Base-by-base conservation (phyloP, 2,329 filamentous ascomycete species). In the Xylaria sp. region DNA sequence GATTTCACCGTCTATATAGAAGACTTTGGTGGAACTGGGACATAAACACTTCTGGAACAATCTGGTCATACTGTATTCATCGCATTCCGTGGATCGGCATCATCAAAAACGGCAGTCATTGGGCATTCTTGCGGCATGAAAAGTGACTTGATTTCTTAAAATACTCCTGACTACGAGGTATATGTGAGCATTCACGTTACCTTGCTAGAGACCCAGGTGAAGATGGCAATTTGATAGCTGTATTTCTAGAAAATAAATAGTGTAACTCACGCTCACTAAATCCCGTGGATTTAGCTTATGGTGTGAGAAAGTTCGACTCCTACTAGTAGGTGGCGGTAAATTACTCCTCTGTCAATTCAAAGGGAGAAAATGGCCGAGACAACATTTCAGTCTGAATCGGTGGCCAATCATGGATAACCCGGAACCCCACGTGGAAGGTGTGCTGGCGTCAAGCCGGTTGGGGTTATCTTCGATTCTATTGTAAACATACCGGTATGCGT, bases 361-460 rank as follows among this genome's bases (percentile, higher is more conserved):
- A 23, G 34, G 32, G 51, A 57, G 52, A 46, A 41, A 41, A 50
- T 66, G 13, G 51, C 64, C 64, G 64, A 66, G 34, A 62, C 32
- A 20, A 18, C n/a, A 18, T 6, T 15, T 12, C 23, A 8, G n/a
- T 44, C n/a, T 23, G 20, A n/a, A n/a, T 46, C 7, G 51, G 56
- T 61, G 41, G 54, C 66, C 69, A 69, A 69, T 69, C 41, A 66
- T 18, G 7, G 28, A 55, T 41, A 20, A 54, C 48, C 20, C 20
- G 46, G 32, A 1, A 23, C 69, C 68, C 66, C 69, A 71, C 69
- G 69, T 71, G 69, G 46, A 56, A 50, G 39, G 9, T 13, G 20
- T 34, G 28, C 20, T 20, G 54, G 34, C 52, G 37, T 28, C 39
- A n/a, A 12, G 25, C 51, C 18, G 34, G 52, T 20, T 28, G 8